Evolutionary conservation across 202 grass and related monocot genomes (phyloP), one percentile per base, ranked within the genome.

Genomic region (Carex arenaria): DNA sequence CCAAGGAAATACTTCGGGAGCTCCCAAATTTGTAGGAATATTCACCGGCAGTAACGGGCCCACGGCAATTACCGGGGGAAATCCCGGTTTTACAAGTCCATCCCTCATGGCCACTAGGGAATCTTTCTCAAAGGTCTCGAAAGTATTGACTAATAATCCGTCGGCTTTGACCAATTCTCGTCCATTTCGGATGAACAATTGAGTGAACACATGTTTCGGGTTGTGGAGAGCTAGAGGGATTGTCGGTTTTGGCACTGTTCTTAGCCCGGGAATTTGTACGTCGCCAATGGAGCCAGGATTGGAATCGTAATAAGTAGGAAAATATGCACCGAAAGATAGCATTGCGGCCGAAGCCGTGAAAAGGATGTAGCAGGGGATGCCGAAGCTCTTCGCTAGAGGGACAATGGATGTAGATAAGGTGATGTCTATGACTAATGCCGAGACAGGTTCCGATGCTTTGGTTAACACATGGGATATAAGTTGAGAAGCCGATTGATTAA

Each of bases 321-420:
- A 90, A 72, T 88, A 85, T 13, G 79, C 79, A 72, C 72, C 84
- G 6, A 97, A 17, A 18, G 89, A 67, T 5, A 97, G 87, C 85
- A 97, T 93, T 1, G 77, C 79, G 10, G 89, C 89, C 4, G 89
- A 97, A 30, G 93, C 19, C 6, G 91, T 93, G 65, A 91, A 93
- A 28, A 97, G 63, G 61, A 93, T 34, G 85, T 93, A 91, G 55
- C 91, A 84, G 22, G 94, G 91, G 73, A 97, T 64, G 55, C 82
- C 49, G 0, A 84, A 32, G 3, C 55, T 85, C 63, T 19, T 80
- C 2, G 85, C 84, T 0, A 91, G 63, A 0, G 91, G 94, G 0
- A 90, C 62, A 59, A 77, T 83, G 3, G 85, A 67, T 64, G 89
- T 91, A 2, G 84, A 36, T 4, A 86, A 65, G 13, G 31, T 45